Evolutionary conservation across 2,329 filamentous ascomycete genomes (phyloP).

Genomic region (Fusarium sp.): DNA sequence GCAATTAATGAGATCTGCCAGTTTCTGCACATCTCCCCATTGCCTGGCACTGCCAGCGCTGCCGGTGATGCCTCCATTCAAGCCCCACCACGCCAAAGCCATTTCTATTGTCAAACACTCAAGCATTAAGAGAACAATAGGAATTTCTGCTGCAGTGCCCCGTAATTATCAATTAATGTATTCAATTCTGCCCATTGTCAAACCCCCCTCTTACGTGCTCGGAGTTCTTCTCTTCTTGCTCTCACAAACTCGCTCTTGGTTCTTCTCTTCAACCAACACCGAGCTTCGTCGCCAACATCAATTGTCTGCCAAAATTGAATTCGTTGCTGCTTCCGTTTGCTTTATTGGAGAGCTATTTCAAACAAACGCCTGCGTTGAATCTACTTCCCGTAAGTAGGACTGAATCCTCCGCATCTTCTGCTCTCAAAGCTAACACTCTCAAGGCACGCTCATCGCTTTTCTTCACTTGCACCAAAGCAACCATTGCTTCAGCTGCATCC

Average conservation of each 20-base stretch:
- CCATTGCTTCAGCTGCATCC: background rate
- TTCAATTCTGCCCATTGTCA: background rate
- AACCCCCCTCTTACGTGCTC: background rate
- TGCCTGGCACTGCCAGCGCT: conserved; percentile 1
- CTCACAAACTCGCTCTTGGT: background rate
- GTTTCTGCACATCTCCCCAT: background rate
- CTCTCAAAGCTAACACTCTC: background rate
- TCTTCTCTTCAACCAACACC: conserved; percentile 1
- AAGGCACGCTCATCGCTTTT: background rate
- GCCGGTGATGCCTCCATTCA: background rate
- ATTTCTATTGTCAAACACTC: conserved; percentile 21
- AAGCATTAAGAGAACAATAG: conserved; percentile 26
- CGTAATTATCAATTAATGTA: background rate
- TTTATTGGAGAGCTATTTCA: background rate
- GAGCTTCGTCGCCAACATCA: background rate
- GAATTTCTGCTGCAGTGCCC: background rate
- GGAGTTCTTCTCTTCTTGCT: background rate
- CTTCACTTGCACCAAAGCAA: conserved; percentile 5
- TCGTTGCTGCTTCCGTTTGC: background rate
- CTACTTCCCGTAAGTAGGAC: conserved; percentile 16
- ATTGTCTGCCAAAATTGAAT: background rate
- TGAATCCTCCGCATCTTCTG: background rate
- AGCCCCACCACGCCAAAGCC: conserved; percentile 5
- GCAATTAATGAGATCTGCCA: background rate
- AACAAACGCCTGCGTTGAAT: background rate